phyloP scores from a whole-genome alignment of 139 green algal genomes.

The Eudorina sp. region DNA sequence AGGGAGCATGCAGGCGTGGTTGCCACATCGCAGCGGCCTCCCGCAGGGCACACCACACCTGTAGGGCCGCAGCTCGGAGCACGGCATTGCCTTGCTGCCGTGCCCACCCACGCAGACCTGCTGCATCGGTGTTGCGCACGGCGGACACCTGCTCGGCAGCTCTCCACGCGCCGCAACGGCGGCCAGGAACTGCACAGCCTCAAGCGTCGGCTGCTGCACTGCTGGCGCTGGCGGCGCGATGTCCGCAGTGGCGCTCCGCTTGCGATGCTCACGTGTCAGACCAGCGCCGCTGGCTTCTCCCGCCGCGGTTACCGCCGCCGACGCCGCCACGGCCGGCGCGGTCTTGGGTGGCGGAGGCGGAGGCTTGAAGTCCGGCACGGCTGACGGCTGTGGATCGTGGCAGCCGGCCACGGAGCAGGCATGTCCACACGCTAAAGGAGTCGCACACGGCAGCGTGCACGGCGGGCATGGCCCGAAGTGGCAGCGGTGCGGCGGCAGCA shows the following conservation, averaged over 20 bases:
- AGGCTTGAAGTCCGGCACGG: constrained; percentile 60
- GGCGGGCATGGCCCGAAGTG: constrained; percentile 88
- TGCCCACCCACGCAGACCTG: constrained; percentile 73
- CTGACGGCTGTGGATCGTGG: constrained; percentile 75
- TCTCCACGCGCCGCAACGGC: constrained; percentile 28
- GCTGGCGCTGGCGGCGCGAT: neutral
- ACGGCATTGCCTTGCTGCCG: constrained; percentile 47
- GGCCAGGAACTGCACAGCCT: constrained; percentile 44
- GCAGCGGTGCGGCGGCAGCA: constrained; percentile 73
- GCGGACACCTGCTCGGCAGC: constrained; percentile 61
- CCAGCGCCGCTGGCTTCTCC: neutral
- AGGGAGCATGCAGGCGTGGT: constrained; percentile 72
- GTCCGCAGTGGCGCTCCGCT: neutral
- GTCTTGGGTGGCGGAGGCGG: constrained; percentile 66
- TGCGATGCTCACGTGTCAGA: constrained; percentile 7
- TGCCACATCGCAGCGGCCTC: constrained; percentile 70
- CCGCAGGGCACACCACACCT: constrained; percentile 63
- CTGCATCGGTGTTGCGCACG: constrained; percentile 65
- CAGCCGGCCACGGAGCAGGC: constrained; percentile 65
- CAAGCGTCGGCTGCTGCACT: neutral
- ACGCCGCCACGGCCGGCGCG: neutral
- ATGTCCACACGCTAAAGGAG: constrained; percentile 75
- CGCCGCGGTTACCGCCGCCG: neutral
- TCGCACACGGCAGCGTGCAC: constrained; percentile 75
- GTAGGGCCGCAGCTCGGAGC: constrained; percentile 59